Conservation (phyloP, 306 rosid genomes). For the Lotus japonicus region DNA sequence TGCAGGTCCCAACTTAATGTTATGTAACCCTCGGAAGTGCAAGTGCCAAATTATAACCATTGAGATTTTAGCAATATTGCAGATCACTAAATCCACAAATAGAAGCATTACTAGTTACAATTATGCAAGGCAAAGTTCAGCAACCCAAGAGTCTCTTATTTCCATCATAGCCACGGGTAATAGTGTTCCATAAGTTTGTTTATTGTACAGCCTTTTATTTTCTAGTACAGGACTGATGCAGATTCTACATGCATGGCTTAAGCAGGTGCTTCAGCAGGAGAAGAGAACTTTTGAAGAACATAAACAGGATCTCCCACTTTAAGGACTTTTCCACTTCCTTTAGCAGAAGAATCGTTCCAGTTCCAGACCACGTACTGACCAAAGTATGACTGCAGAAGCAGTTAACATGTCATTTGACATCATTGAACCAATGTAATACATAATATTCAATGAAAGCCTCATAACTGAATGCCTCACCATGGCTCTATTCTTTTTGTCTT, state of each 20-base stretch:
- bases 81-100: no score
- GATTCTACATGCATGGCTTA: conserved; percentile 26
- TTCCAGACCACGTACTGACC: conserved; percentile 83
- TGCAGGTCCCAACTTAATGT: not conserved
- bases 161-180: not conserved
- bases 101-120: conserved; percentile 10
- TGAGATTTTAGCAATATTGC: no score
- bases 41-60: no score
- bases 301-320: conserved; percentile 62
- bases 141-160: not conserved
- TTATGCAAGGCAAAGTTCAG: not conserved
- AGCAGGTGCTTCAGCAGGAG: conserved; percentile 62
- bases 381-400: conserved; percentile 61
- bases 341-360: conserved; percentile 37
- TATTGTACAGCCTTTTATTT: not conserved
- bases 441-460: not conserved
- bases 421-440: conserved; percentile 1
- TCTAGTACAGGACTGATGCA: not conserved
- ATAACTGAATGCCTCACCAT: conserved; percentile 34
- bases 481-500: conserved; percentile 41
- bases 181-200: no score
- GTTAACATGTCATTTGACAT: conserved; percentile 1
- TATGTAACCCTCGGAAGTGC: not conserved
- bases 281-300: conserved; percentile 43
- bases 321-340: conserved; percentile 40